A percentile compares a stretch with the other conserved stretches of the same genome.
These are phyloP conservation scores for Wickerhamiella azymoides DNA, from an alignment of 805 yeast species.

Conservation along the genomic window DNA sequence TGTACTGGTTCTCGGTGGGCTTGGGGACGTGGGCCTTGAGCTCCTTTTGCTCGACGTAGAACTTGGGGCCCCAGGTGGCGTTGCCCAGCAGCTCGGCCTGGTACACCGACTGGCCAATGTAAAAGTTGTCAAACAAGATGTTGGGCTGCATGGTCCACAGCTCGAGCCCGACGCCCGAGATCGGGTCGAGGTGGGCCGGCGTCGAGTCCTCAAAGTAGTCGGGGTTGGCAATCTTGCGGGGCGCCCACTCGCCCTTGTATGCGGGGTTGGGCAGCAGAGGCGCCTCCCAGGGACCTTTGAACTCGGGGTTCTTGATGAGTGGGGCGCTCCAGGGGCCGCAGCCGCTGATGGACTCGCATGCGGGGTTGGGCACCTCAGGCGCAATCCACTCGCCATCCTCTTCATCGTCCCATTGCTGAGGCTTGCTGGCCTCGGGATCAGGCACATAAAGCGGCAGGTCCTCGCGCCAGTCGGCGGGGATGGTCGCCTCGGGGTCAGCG, in stretches of 20 bases:
- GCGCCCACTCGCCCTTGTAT: constrained; percentile 68
- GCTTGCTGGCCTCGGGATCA: constrained; percentile 55
- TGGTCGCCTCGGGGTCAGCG: constrained; percentile 49
- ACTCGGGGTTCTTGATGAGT: constrained; percentile 49
- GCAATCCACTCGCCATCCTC: constrained; percentile 81
- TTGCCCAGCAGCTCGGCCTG: constrained; percentile 83
- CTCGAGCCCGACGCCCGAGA: constrained; percentile 79
- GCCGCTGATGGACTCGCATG: constrained; percentile 46
- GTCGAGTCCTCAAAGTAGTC: constrained; percentile 42
- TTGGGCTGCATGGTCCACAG: constrained; percentile 75
- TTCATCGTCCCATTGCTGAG: constrained; percentile 78
- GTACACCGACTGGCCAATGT: constrained; percentile 66
- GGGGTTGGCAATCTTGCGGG: constrained; percentile 55
- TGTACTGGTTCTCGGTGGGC: constrained; percentile 11
- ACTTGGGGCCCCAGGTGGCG: constrained; percentile 41
- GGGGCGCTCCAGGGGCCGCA: constrained; percentile 79
- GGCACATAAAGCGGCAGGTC: constrained; percentile 40
- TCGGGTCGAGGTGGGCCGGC: constrained; percentile 49
- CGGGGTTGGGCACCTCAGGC: constrained; percentile 59
- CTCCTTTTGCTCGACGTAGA: constrained; percentile 22
- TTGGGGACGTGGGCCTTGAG: constrained; percentile 18
- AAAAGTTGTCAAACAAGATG: constrained; percentile 68
- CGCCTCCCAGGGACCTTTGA: constrained; percentile 65
- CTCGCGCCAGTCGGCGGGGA: constrained; percentile 76
- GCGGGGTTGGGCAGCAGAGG: constrained; percentile 60